phyloP scores from a whole-genome alignment of 179 eudicot genomes.

The Spergularia azorica region DNA sequence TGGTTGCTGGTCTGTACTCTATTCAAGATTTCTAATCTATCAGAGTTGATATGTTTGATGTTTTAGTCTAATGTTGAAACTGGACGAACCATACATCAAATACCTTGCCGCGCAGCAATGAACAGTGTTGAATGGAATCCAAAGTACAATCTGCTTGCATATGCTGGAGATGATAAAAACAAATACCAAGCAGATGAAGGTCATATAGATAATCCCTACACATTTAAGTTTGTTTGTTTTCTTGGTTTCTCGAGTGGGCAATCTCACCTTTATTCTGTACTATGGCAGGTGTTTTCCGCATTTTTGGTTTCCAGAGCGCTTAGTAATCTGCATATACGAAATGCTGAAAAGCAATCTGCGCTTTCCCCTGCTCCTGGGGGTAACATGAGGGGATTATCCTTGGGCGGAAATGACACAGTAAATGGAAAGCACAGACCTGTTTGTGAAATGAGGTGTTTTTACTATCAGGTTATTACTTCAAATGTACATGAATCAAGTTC shows the following conservation, averaged over 20 bases:
- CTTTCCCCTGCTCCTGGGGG: no score
- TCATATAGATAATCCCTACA: slow-evolving; percentile 7
- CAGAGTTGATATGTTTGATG: neutral
- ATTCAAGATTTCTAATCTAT: neutral
- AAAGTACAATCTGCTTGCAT: slow-evolving; percentile 82
- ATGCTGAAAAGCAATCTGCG: neutral
- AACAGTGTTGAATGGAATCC: slow-evolving; percentile 99
- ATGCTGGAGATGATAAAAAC: slow-evolving; percentile 98
- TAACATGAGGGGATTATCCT: neutral
- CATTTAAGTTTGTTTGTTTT: neutral
- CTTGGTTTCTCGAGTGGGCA: neutral
- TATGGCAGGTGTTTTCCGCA: slow-evolving; percentile 80
- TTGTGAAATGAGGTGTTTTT: neutral
- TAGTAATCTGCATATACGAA: slow-evolving; percentile 24
- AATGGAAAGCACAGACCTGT: neutral
- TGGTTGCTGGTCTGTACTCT: neutral
- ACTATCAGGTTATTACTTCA: neutral
- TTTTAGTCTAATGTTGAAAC: slow-evolving; percentile 77
- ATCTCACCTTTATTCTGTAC: neutral
- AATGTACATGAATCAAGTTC: neutral
- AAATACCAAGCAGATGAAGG: slow-evolving; percentile 98
- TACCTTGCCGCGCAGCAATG: slow-evolving; percentile 97
- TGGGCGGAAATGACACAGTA: neutral
- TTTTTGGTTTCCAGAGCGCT: slow-evolving; percentile 88
- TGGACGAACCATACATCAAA: slow-evolving; percentile 90